Conservation (phyloP, 352 stramenopile genomes). For the Pythium diclinum region DNA sequence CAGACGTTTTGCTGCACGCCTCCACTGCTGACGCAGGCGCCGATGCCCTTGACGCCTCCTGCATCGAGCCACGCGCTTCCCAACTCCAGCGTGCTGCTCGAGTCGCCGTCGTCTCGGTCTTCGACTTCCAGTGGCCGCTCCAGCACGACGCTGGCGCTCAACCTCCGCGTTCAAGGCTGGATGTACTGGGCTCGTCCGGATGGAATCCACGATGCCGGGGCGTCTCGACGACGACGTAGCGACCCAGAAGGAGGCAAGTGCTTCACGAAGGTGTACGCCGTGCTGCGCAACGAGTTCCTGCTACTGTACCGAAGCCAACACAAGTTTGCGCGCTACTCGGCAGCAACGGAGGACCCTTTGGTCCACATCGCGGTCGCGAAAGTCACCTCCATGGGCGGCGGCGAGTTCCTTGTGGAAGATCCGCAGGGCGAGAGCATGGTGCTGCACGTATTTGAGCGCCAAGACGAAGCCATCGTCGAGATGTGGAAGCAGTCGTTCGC, state of each 20-base stretch:
- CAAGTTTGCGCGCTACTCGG: conserved; percentile 18
- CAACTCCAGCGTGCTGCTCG: background rate
- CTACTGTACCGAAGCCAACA: conserved; percentile 36
- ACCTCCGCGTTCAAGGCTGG: conserved; percentile 33
- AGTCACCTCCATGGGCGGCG: conserved; percentile 20
- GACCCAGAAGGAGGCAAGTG: conserved; percentile 16
- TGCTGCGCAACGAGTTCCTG: conserved; percentile 45
- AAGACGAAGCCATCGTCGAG: conserved; percentile 28
- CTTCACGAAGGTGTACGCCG: conserved; percentile 41
- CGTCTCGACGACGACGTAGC: conserved; percentile 14
- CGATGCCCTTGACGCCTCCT: background rate
- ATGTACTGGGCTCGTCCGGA: conserved; percentile 44
- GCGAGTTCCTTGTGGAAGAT: conserved; percentile 37
- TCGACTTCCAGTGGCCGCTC: conserved; percentile 2
- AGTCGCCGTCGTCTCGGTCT: background rate
- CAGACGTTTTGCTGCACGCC: conserved; percentile 20
- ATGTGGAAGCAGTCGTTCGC: conserved; percentile 54
- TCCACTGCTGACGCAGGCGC: conserved; percentile 6
- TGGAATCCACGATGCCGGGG: conserved; percentile 1
- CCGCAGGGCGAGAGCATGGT: conserved; percentile 37
- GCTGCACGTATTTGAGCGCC: conserved; percentile 44
- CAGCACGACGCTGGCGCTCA: conserved; percentile 21
- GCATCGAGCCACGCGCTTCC: background rate
- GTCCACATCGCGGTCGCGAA: conserved; percentile 43
- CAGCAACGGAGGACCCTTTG: conserved; percentile 26